Percentiles rank a stretch among this genome's conserved stretches.
phyloP scores from a whole-genome alignment of 805 yeast genomes.

The Kazachstania bromeliacearum region DNA sequence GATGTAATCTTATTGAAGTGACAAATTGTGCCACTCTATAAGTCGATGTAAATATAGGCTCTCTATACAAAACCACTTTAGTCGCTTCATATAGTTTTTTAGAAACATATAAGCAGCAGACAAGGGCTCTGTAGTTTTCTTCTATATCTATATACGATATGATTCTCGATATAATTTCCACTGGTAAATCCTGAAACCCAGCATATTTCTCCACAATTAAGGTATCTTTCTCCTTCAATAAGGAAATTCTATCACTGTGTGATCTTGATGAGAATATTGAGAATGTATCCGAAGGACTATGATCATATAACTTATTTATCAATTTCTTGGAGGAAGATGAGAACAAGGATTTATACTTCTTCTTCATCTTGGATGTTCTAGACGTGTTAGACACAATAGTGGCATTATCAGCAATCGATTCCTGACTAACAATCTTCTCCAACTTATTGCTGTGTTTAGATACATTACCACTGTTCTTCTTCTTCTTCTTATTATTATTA shows the following conservation, averaged over 20 bases:
- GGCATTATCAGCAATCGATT: constrained; percentile 6
- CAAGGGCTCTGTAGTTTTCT: constrained; percentile 16
- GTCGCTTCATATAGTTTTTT: constrained; percentile 42
- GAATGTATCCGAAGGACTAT: constrained; percentile 24
- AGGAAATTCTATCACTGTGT: constrained; percentile 4
- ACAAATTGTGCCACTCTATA: constrained; percentile 77
- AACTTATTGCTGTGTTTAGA: constrained; percentile 6
- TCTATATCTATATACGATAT: constrained; percentile 15
- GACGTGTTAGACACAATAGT: constrained; percentile 9
- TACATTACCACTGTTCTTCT: neutral
- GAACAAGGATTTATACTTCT: constrained; percentile 19
- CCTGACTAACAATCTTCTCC: constrained; percentile 2
- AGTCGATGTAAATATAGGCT: constrained; percentile 54
- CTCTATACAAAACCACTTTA: constrained; percentile 44
- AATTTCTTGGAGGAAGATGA: constrained; percentile 22
- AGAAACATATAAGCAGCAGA: constrained; percentile 39
- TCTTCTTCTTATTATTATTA: constrained; percentile 5
- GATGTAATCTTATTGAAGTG: constrained; percentile 49
- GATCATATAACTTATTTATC: constrained; percentile 27
- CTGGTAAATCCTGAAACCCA: constrained; percentile 26
- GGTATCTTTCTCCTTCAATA: constrained; percentile 1
- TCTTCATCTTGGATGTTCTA: constrained; percentile 14
- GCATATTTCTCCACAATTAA: constrained; percentile 9
- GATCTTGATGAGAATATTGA: constrained; percentile 25
- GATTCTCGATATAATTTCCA: constrained; percentile 25